Evolutionary conservation across 2,329 filamentous ascomycete species (phyloP).

Genomic region (Ilyonectria sp.): DNA sequence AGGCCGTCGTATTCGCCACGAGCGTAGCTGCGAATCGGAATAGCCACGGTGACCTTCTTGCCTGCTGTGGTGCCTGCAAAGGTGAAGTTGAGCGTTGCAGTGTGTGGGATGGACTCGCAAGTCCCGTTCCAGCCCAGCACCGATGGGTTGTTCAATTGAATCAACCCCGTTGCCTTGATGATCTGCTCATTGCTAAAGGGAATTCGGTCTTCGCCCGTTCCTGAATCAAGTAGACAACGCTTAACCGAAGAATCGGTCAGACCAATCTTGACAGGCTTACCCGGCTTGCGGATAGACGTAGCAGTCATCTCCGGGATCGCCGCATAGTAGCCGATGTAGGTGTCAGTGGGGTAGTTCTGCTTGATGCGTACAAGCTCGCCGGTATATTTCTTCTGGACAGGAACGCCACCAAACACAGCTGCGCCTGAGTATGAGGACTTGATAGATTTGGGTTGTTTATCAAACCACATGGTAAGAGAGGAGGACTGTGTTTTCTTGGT

Average conservation of each 20-base stretch:
- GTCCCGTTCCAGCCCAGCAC: conserved; percentile 20
- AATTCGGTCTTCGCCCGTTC: conserved; percentile 13
- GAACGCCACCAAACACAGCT: background rate
- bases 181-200: conserved; percentile 13
- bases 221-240: conserved; percentile 17
- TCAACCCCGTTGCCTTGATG: background rate
- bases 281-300: background rate
- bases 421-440: conserved; percentile 7
- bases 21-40: conserved; percentile 8
- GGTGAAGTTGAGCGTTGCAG: conserved; percentile 15
- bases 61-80: conserved; percentile 6
- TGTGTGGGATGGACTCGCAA: conserved; percentile 11
- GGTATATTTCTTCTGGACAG: background rate
- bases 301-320: background rate
- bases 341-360: background rate
- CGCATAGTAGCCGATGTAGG: background rate
- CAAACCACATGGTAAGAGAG: conserved; percentile 14
- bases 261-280: conserved; percentile 5
- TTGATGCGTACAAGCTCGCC: conserved; percentile 5
- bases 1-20: background rate
- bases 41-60: conserved; percentile 8
- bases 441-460: conserved; percentile 13
- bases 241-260: conserved; percentile 12
- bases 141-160: background rate
- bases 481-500: conserved; percentile 9